A percentile compares a stretch with the other conserved stretches of the same genome.
phyloP scores from a whole-genome alignment of 116 monocot species.

The Papilionanthe hybrid region DNA sequence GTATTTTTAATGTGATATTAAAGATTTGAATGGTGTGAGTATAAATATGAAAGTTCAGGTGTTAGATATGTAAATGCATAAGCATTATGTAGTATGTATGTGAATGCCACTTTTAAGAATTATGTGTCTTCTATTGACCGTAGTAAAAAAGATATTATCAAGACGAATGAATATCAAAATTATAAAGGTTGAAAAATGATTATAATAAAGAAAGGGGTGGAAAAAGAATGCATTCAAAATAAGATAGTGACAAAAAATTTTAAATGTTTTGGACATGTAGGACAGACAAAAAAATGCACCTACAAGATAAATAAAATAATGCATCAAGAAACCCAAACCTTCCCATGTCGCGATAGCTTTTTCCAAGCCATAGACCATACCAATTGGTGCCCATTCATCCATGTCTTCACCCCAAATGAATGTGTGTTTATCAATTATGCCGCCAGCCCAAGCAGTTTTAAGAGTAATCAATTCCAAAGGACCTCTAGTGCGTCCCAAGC shows the following conservation, averaged over 20 bases:
- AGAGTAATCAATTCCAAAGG: constrained; percentile 76
- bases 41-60: no score
- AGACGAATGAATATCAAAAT: neutral
- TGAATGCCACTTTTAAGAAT: neutral
- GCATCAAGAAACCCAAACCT: constrained; percentile 34
- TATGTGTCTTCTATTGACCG: neutral
- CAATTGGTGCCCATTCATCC: constrained; percentile 95
- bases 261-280: neutral
- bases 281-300: neutral
- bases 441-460: constrained; percentile 88
- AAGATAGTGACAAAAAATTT: neutral
- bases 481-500: constrained; percentile 82
- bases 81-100: no score
- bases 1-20: no score
- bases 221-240: neutral
- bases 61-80: no score
- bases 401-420: constrained; percentile 94
- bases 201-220: neutral
- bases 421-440: constrained; percentile 77
- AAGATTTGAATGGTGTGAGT: no score
- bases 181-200: neutral
- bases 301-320: neutral
- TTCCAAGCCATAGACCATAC: constrained; percentile 82
- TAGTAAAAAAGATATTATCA: neutral
- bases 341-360: constrained; percentile 91